phyloP scores from a whole-genome alignment of 148 eudicot genomes.

The Cornus kousa region DNA sequence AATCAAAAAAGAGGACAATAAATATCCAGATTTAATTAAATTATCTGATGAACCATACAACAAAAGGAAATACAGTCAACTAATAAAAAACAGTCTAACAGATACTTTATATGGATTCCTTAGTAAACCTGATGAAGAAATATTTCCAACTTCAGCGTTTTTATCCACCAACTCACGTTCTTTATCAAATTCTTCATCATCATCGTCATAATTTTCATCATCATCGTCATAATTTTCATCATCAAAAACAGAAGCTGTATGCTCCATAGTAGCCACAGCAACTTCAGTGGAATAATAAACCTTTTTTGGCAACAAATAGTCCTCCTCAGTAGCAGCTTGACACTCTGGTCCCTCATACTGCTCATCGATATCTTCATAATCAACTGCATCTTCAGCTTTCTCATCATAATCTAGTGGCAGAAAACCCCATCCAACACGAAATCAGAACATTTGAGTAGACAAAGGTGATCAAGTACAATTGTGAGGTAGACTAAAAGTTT shows the following conservation, averaged over 20 bases:
- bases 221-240: constrained; percentile 98
- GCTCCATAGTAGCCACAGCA: constrained; percentile 37
- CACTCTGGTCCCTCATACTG: constrained; percentile 97
- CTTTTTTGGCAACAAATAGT: constrained; percentile 67
- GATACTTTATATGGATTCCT: constrained; percentile 9
- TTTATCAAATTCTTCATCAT: constrained; percentile 56
- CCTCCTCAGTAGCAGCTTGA: constrained; percentile 86
- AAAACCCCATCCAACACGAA: constrained; percentile 1
- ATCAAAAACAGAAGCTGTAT: constrained; percentile 66
- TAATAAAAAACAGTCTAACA: neutral
- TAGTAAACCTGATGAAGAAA: constrained; percentile 35
- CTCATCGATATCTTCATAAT: constrained; percentile 96
- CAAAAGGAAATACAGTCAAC: neutral
- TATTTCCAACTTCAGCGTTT: constrained; percentile 32
- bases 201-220: constrained; percentile 96
- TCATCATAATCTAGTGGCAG: constrained; percentile 69
- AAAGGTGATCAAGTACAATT: neutral
- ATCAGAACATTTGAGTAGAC: constrained; percentile 17
- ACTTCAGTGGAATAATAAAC: constrained; percentile 50
- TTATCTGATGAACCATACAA: too few relatives aligned
- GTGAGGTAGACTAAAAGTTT: neutral
- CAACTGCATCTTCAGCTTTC: constrained; percentile 96
- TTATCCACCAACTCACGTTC: constrained; percentile 37
- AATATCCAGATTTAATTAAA: too few relatives aligned
- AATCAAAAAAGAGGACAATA: too few relatives aligned